A percentile compares a stretch with the other conserved stretches of the same genome.
Conservation (phyloP, 805 yeast species). For the Cyberlindnera saturnus region DNA sequence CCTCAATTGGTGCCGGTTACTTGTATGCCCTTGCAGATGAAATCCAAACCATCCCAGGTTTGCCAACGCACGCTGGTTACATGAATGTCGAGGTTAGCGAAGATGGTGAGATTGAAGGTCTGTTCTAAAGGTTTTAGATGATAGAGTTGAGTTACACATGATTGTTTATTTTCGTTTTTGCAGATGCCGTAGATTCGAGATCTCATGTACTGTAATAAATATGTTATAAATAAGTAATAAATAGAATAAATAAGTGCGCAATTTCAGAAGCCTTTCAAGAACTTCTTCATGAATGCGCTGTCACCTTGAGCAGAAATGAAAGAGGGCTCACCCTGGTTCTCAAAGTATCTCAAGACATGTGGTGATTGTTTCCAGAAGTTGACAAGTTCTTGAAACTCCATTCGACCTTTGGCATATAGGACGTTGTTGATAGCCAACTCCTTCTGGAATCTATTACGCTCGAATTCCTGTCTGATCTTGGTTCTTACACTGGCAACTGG, state of each 20-base stretch:
- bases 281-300: constrained; percentile 63
- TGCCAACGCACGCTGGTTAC: constrained; percentile 80
- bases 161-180: not conserved
- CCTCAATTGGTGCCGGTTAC: constrained; percentile 79
- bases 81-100: constrained; percentile 82
- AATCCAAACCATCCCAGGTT: constrained; percentile 81
- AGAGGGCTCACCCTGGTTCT: constrained; percentile 53
- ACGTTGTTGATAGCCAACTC: constrained; percentile 63
- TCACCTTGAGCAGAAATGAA: constrained; percentile 31
- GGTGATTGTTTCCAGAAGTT: constrained; percentile 90
- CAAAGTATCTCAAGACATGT: constrained; percentile 78
- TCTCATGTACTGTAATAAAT: not conserved
- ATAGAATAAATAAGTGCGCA: not conserved
- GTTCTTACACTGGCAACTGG: constrained; percentile 77
- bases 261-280: constrained; percentile 47
- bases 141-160: not conserved
- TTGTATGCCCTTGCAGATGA: constrained; percentile 82
- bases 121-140: constrained; percentile 39
- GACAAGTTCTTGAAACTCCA: constrained; percentile 84
- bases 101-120: constrained; percentile 77
- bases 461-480: constrained; percentile 84
- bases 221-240: constrained; percentile 4
- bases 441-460: constrained; percentile 70
- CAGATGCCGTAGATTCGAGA: no score
- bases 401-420: constrained; percentile 74